Conservation (phyloP, 31 red algal genomes). For the Endocladia muricata region DNA sequence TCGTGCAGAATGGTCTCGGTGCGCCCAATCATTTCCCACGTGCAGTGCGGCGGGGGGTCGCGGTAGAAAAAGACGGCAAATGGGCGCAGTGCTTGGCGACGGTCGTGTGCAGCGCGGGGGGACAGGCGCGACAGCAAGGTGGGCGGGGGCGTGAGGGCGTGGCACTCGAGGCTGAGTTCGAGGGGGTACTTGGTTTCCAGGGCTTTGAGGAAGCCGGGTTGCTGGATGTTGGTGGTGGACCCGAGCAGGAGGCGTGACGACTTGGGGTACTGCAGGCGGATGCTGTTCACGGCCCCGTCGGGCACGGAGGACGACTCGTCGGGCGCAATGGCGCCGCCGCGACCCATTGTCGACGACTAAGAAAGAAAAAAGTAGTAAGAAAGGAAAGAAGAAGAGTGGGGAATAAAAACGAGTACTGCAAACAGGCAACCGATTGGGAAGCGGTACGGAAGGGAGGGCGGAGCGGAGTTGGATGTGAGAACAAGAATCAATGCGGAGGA, state of each 20-base stretch:
- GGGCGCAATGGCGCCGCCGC: not conserved
- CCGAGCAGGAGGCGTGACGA: slow-evolving; percentile 44
- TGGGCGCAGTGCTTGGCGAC: no score
- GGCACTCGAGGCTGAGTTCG: slow-evolving; percentile 45
- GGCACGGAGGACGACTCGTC: not conserved
- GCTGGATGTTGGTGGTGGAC: slow-evolving; percentile 49
- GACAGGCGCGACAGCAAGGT: slow-evolving; percentile 15
- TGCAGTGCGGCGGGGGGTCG: slow-evolving; percentile 7
- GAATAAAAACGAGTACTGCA: no score
- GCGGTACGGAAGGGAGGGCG: no score
- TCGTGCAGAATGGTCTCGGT: slow-evolving; percentile 59
- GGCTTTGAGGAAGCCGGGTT: slow-evolving; percentile 54
- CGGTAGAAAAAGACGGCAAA: slow-evolving; percentile 60
- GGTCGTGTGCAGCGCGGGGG: not conserved
- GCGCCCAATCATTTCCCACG: slow-evolving; percentile 57
- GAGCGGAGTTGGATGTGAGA: no score
- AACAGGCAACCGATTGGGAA: no score
- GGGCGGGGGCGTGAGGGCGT: not conserved
- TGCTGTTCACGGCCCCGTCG: slow-evolving; percentile 3
- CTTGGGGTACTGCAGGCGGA: slow-evolving; percentile 60
- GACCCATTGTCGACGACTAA: not conserved
- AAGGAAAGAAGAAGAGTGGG: not conserved
- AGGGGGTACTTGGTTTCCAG: slow-evolving; percentile 52
- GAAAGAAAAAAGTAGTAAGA: not conserved
- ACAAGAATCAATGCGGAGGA: no score